Percentiles rank a stretch among this genome's conserved stretches.
Evolutionary conservation across 1,284 basidiomycete species (phyloP).

Genomic region (Cryptococcus sp.): DNA sequence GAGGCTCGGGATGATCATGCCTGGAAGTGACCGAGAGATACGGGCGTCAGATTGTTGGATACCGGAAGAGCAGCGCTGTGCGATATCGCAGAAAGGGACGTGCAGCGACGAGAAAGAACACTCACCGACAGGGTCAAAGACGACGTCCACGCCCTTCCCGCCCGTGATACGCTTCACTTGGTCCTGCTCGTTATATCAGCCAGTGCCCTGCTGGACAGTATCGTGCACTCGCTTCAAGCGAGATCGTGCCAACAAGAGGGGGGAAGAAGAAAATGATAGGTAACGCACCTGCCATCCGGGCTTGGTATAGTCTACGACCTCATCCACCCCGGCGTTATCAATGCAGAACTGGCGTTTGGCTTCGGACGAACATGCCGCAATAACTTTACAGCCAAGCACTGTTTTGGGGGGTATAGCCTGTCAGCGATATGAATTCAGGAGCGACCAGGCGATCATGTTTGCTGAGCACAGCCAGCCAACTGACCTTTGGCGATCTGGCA

Average conservation of each 20-base stretch:
- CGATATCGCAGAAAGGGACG: no score
- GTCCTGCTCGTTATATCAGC: conserved; percentile 38
- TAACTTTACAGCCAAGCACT: conserved; percentile 51
- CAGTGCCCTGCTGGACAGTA: no score
- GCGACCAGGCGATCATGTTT: background rate
- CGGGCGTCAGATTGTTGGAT: background rate
- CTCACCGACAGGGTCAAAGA: conserved; percentile 84
- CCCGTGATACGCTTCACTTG: conserved; percentile 62
- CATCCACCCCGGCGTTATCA: conserved; percentile 49
- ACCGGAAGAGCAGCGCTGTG: no score
- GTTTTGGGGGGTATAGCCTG: background rate
- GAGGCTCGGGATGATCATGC: conserved; percentile 50
- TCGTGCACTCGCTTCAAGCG: no score
- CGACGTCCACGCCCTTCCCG: conserved; percentile 78
- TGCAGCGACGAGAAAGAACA: background rate
- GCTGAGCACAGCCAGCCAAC: background rate
- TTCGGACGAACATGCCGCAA: conserved; percentile 50
- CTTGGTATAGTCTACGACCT: conserved; percentile 50
- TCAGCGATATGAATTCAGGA: background rate
- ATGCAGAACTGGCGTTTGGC: conserved; percentile 51
- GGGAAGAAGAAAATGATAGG: background rate
- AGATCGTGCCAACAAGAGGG: no score
- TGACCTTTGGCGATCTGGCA: conserved; percentile 77
- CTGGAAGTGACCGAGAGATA: conserved; percentile 6
- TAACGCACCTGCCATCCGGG: conserved; percentile 47